Evolutionary conservation across 306 rosid genomes (phyloP).

Genomic region (Corylus americana): DNA sequence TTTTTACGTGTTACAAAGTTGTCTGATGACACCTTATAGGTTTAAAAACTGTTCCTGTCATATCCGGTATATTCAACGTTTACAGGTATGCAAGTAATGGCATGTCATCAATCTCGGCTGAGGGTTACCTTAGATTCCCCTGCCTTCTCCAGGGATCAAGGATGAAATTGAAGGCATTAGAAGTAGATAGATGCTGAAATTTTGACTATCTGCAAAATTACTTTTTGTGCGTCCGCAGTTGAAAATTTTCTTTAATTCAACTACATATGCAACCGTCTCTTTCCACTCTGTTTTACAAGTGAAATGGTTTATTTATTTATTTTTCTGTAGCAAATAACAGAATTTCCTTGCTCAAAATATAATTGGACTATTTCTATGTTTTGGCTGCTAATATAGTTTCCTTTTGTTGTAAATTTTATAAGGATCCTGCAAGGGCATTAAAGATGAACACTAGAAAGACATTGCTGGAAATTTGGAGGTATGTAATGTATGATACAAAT

Average conservation of each 20-base stretch:
- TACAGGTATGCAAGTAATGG: background rate
- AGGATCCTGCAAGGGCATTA: conserved; percentile 62
- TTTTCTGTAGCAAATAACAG: background rate
- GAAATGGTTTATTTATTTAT: background rate
- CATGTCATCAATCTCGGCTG: background rate
- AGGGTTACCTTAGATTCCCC: background rate
- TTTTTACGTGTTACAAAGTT: background rate
- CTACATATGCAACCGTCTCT: background rate
- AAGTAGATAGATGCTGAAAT: background rate
- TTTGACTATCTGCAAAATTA: background rate
- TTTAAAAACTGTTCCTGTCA: background rate
- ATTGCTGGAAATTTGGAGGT: conserved; percentile 86
- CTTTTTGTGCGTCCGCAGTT: background rate
- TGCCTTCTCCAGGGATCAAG: background rate
- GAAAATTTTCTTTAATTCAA: background rate
- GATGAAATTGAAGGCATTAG: background rate
- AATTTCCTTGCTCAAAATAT: background rate
- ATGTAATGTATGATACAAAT: conserved; percentile 6
- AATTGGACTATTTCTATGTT: background rate
- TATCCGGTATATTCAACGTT: background rate
- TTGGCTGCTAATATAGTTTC: conserved; percentile 13
- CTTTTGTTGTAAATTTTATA: conserved; percentile 41
- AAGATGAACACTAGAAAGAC: conserved; percentile 89
- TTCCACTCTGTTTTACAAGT: background rate
- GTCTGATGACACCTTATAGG: too few relatives aligned